phyloP scores from a whole-genome alignment of 2,329 filamentous ascomycete species.

The Corniculantispora saksenae region DNA sequence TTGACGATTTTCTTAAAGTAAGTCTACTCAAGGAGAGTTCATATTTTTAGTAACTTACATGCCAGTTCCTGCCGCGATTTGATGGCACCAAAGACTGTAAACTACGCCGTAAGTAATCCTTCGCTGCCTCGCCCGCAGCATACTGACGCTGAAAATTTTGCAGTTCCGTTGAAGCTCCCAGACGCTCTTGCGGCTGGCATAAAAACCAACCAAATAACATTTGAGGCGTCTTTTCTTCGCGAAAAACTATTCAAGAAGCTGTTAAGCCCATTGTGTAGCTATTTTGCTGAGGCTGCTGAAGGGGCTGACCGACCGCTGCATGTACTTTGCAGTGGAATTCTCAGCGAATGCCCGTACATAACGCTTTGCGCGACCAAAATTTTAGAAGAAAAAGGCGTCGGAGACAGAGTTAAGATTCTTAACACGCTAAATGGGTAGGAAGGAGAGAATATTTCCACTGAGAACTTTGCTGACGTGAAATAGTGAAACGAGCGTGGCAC shows the following conservation, averaged over 20 bases:
- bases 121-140: no score
- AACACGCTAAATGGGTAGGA: neutral
- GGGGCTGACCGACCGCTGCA: neutral
- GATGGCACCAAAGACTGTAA: neutral
- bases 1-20: neutral
- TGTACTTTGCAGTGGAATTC: neutral
- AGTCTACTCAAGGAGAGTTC: neutral
- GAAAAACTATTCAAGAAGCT: neutral
- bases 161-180: neutral
- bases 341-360: neutral
- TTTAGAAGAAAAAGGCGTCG: neutral
- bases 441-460: neutral
- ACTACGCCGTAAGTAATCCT: neutral
- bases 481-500: neutral
- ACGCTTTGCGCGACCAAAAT: neutral
- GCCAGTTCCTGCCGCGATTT: neutral
- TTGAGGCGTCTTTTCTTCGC: neutral
- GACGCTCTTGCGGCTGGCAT: neutral
- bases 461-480: neutral
- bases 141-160: no score
- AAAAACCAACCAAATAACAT: neutral
- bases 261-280: neutral
- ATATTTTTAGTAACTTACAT: neutral
- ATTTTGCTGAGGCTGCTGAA: neutral
- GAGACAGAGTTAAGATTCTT: neutral